phyloP scores from a whole-genome alignment of 495 filamentous ascomycete genomes.

The Penicillium daleae region DNA sequence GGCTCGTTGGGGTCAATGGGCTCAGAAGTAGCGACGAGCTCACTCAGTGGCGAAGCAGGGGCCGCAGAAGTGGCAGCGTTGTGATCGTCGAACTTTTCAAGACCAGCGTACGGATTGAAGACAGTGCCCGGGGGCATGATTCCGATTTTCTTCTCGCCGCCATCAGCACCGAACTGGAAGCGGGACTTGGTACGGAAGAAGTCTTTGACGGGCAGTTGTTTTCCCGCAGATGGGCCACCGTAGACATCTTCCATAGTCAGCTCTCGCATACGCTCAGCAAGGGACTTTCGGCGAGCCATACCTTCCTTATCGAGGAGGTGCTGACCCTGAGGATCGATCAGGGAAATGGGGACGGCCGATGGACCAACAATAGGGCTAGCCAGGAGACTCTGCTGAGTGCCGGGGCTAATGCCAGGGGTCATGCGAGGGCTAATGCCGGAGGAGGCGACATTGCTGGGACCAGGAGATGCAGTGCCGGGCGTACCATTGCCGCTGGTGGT shows the following conservation, averaged over 20 bases:
- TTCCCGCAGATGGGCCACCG: neutral
- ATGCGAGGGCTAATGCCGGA: neutral
- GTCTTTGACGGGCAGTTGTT: too few species aligned
- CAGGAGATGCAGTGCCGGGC: neutral
- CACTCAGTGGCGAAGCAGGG: neutral
- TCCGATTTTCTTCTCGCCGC: neutral
- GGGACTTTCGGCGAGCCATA: neutral
- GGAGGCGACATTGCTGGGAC: neutral
- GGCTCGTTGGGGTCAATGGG: constrained; percentile 3
- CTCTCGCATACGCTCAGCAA: neutral
- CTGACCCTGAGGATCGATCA: too few species aligned
- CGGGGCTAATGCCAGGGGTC: neutral
- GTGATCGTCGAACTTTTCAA: neutral
- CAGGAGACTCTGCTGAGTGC: neutral
- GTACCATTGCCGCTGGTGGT: neutral
- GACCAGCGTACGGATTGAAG: constrained; percentile 1
- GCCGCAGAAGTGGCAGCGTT: neutral
- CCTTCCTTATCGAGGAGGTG: neutral
- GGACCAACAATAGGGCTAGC: neutral
- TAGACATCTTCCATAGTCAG: neutral
- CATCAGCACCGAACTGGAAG: neutral
- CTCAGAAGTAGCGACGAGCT: neutral
- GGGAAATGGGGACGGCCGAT: too few species aligned
- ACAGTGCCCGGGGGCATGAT: neutral
- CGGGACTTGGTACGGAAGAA: constrained; percentile 5